A percentile compares a stretch with the other conserved stretches of the same genome.
Conservation (phyloP, 2,329 filamentous ascomycete species). For the Fusarium miscanthi region DNA sequence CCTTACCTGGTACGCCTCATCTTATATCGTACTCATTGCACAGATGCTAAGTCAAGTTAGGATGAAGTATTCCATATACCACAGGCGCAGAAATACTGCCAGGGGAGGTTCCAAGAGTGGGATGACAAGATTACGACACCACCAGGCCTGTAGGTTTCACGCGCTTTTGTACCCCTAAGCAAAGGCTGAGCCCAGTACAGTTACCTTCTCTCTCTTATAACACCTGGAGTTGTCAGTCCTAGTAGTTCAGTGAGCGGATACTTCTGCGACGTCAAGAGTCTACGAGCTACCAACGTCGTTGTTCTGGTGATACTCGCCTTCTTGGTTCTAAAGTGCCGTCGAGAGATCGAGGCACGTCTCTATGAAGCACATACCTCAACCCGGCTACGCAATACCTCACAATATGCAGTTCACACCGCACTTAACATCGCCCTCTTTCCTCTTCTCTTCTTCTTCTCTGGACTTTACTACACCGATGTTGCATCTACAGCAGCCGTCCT, state of each 20-base stretch:
- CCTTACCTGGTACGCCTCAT: conserved; percentile 63
- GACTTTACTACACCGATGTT: conserved; percentile 94
- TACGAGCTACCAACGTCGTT: conserved; percentile 63
- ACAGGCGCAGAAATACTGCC: conserved; percentile 89
- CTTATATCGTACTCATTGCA: no score
- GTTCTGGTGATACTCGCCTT: conserved; percentile 54
- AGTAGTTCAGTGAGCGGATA: conserved; percentile 23
- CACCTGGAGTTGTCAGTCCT: conserved; percentile 38
- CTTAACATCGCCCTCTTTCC: conserved; percentile 89
- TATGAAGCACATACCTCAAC: conserved; percentile 35
- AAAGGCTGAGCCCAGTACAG: conserved; percentile 45
- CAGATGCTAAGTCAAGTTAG: conserved; percentile 56
- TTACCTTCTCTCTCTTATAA: conserved; percentile 57
- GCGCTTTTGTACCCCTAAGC: background rate
- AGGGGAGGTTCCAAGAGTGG: conserved; percentile 80
- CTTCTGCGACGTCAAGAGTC: conserved; percentile 47
- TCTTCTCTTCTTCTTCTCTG: conserved; percentile 94
- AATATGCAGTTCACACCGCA: conserved; percentile 68
- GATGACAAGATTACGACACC: conserved; percentile 98
- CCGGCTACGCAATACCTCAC: conserved; percentile 46
- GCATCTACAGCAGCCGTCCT: conserved; percentile 82
- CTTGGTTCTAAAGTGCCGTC: conserved; percentile 63
- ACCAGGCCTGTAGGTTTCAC: conserved; percentile 75
- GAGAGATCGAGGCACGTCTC: conserved; percentile 60
- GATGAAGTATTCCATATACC: conserved; percentile 91